Evolutionary conservation across 129 eudicot genomes (phyloP).

Genomic region (Arctium lappa): DNA sequence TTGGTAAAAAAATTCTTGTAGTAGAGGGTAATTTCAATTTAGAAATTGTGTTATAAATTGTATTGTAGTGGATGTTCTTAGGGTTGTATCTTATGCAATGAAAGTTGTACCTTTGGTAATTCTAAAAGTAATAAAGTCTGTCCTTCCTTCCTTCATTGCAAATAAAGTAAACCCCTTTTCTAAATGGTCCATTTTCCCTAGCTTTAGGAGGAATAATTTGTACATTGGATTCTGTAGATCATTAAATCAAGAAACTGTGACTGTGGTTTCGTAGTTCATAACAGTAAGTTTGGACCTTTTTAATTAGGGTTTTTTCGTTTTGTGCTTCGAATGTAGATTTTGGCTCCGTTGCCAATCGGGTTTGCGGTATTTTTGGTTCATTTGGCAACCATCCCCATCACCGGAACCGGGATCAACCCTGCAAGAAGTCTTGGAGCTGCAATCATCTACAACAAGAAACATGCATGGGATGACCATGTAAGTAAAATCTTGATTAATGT

Average conservation of each 20-base stretch:
- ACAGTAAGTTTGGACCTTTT: slow-evolving; percentile 14
- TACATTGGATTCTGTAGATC: not conserved
- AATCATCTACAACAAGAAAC: slow-evolving; percentile 71
- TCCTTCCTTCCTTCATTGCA: not conserved
- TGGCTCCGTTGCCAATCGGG: slow-evolving; percentile 95
- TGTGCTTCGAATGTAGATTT: slow-evolving; percentile 40
- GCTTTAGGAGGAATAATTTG: slow-evolving; percentile 1
- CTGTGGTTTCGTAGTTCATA: too few species aligned
- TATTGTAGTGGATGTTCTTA: not conserved
- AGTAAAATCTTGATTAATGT: not conserved
- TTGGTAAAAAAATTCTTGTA: too few species aligned
- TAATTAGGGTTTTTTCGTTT: slow-evolving; percentile 2
- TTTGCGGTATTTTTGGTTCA: slow-evolving; percentile 90
- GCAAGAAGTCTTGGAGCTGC: slow-evolving; percentile 97
- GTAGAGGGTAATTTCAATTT: too few species aligned
- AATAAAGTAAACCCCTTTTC: not conserved
- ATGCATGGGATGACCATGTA: slow-evolving; percentile 92
- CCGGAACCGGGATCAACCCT: slow-evolving; percentile 90
- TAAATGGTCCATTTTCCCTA: slow-evolving; percentile 16
- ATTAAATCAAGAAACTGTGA: not conserved
- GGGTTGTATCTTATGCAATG: slow-evolving; percentile 1
- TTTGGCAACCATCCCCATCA: slow-evolving; percentile 91
- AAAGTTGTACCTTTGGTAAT: not conserved
- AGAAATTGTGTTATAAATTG: not conserved
- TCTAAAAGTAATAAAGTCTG: not conserved